Evolutionary conservation across 768 basidiomycete genomes (phyloP).

Genomic region (Cubamyces sp.): DNA sequence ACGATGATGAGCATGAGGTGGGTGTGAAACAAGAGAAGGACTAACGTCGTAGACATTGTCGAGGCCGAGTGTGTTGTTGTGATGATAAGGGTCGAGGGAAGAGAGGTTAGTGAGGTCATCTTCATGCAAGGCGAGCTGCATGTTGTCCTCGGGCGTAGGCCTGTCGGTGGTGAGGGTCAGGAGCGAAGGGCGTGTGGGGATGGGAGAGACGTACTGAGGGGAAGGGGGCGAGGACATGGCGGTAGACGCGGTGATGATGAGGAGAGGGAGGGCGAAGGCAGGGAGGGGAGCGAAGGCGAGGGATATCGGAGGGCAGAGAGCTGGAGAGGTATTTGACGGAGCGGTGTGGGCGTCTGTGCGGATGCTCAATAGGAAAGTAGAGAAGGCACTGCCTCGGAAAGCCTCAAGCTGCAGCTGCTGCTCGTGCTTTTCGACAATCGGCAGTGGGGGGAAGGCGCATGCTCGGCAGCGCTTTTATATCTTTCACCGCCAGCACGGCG

Average conservation of each 20-base stretch:
- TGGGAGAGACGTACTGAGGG: background rate
- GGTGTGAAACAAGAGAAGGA: background rate
- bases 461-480: too few relatives aligned
- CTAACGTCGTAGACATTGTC: slow-evolving; percentile 3
- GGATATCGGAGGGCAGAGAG: background rate
- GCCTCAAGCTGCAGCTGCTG: background rate
- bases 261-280: background rate
- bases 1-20: background rate
- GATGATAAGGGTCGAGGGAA: background rate
- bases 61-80: slow-evolving; percentile 12
- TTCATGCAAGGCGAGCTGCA: background rate
- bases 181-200: background rate
- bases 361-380: slow-evolving; percentile 2
- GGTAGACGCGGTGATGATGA: background rate
- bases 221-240: background rate
- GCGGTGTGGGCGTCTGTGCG: background rate
- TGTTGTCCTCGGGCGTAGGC: background rate
- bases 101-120: slow-evolving; percentile 10
- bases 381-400: background rate
- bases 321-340: slow-evolving; percentile 1
- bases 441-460: background rate
- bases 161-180: background rate
- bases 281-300: background rate
- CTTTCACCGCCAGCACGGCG: too few relatives aligned
- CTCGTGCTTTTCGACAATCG: background rate